Conservation (phyloP, 73 alveolate genomes). For the Durusdinium trenchii region DNA sequence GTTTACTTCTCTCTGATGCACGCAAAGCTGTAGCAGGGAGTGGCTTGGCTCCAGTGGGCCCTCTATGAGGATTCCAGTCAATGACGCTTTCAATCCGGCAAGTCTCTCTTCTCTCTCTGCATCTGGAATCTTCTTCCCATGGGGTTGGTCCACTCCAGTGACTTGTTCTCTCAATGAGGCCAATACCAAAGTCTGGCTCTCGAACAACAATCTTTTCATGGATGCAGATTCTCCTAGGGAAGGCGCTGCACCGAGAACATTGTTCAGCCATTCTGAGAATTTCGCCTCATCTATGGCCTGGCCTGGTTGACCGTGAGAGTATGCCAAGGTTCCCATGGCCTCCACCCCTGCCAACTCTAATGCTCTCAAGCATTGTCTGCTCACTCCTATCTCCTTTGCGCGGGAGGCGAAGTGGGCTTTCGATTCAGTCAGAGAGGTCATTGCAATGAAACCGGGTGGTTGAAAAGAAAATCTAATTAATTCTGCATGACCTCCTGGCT, state of each 20-base stretch:
- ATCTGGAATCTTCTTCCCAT: neutral
- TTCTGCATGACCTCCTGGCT: too few relatives aligned
- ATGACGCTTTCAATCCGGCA: neutral
- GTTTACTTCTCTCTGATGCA: too few relatives aligned
- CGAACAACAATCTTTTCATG: neutral
- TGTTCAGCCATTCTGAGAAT: neutral
- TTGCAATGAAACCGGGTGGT: neutral
- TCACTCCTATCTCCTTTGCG: neutral
- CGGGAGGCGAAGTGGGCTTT: neutral
- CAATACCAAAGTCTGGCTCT: neutral
- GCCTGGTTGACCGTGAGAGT: constrained; percentile 19
- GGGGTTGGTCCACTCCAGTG: neutral
- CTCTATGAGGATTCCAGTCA: neutral
- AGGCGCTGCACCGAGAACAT: neutral
- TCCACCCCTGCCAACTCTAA: neutral
- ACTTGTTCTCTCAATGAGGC: neutral
- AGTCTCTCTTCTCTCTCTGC: neutral
- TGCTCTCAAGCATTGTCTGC: neutral
- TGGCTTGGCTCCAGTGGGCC: neutral
- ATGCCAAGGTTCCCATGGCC: neutral
- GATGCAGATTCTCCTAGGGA: neutral
- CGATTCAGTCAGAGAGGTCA: neutral
- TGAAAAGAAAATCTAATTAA: too few relatives aligned
- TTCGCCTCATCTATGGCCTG: neutral
- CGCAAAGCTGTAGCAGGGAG: neutral